phyloP scores from a whole-genome alignment of 192 early-diverging fungal species.

The Gaertneriomyces sp. region DNA sequence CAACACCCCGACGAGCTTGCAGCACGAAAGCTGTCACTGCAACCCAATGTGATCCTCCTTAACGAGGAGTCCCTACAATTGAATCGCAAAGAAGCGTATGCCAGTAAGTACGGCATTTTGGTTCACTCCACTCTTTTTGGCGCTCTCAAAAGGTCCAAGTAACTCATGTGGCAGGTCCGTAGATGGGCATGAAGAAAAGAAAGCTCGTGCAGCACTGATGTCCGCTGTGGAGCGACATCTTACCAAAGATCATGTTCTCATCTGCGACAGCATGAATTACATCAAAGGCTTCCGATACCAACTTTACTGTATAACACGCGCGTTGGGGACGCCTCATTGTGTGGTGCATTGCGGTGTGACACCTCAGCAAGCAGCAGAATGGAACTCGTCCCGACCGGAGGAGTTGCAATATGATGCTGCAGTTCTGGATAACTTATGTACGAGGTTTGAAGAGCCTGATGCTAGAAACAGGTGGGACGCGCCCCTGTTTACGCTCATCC shows the following conservation, averaged over 20 bases:
- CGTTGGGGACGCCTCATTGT: slow-evolving; percentile 82
- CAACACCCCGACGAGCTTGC: slow-evolving; percentile 3
- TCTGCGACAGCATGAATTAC: slow-evolving; percentile 94
- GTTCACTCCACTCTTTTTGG: not conserved
- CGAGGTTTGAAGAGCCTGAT: slow-evolving; percentile 94
- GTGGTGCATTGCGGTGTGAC: slow-evolving; percentile 49
- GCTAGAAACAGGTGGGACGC: slow-evolving; percentile 89
- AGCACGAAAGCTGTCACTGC: slow-evolving; percentile 5
- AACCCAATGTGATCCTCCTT: slow-evolving; percentile 56
- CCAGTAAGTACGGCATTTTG: slow-evolving; percentile 41
- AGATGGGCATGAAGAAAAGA: slow-evolving; percentile 73
- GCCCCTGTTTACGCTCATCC: slow-evolving; percentile 86
- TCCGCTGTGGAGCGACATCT: slow-evolving; percentile 87
- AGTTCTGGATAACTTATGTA: slow-evolving; percentile 72
- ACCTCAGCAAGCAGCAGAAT: slow-evolving; percentile 24
- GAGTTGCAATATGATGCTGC: slow-evolving; percentile 33
- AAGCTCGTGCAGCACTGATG: slow-evolving; percentile 74
- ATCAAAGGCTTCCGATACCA: slow-evolving; percentile 99
- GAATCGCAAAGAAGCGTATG: slow-evolving; percentile 56
- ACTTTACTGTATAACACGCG: slow-evolving; percentile 83
- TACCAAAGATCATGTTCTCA: slow-evolving; percentile 80
- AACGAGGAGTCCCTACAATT: slow-evolving; percentile 76
- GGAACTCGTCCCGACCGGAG: slow-evolving; percentile 16
- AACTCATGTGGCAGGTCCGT: slow-evolving; percentile 18
- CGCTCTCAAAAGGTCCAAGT: not conserved